Conservation (phyloP, 345 rosid genomes). For the Brassica napus region Da-Ae NC_063447.1:38730001-38730500, state of each 20-base stretch:
- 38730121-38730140: neutral
- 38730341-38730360: slow-evolving; percentile 5
- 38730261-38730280: slow-evolving; percentile 28
- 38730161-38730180: neutral
- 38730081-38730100: slow-evolving; percentile 2
- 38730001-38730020: neutral
- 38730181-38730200: neutral
- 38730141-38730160: neutral
- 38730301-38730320: slow-evolving; percentile 19
- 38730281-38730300: slow-evolving; percentile 24
- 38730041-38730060: neutral
- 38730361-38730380: neutral
- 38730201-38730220: slow-evolving; percentile 17
- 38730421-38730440: neutral
- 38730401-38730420: neutral
- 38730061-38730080: neutral
- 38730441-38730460: neutral
- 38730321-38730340: slow-evolving; percentile 30
- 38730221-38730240: neutral
- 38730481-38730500: neutral
- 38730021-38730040: neutral
- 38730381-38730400: neutral
- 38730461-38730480: neutral
- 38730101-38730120: neutral
- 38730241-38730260: neutral